These are phyloP conservation scores for Solanum dulcamara DNA, from an alignment of 257 asterid genomes.

Conservation along the genomic window DNA sequence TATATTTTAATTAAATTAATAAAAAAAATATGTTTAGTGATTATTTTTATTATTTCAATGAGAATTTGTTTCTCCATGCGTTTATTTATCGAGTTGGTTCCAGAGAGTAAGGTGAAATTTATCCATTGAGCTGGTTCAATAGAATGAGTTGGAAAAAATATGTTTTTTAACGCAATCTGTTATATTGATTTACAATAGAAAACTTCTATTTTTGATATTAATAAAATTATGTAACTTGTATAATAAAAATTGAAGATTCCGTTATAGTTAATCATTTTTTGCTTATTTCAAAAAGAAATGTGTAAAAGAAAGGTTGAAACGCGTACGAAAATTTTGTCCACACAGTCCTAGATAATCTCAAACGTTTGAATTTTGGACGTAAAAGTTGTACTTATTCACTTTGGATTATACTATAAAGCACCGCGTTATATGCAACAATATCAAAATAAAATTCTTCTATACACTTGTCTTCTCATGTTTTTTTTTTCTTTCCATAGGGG, in stretches of 20 bases:
- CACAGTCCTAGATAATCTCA: conserved; percentile 57
- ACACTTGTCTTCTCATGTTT: conserved; percentile 35
- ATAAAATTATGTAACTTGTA: not conserved
- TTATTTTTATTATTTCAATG: too few relatives aligned
- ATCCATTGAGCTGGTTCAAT: too few relatives aligned
- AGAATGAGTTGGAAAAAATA: too few relatives aligned
- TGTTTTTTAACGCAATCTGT: too few relatives aligned
- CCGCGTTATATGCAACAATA: conserved; percentile 48
- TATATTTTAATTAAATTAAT: too few relatives aligned
- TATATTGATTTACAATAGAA: too few relatives aligned
- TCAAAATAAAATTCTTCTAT: conserved; percentile 4
- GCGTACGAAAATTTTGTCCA: conserved; percentile 29
- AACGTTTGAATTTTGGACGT: conserved; percentile 18
- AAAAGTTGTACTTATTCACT: not conserved
- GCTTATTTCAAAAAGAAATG: not conserved
- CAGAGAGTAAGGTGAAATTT: too few relatives aligned
- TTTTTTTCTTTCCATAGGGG: conserved; percentile 49
- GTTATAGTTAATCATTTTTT: not conserved
- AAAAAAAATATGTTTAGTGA: too few relatives aligned
- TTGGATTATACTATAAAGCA: conserved; percentile 21
- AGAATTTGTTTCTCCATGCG: too few relatives aligned
- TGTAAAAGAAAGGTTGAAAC: not conserved
- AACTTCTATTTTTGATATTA: too few relatives aligned
- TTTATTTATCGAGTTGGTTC: too few relatives aligned
- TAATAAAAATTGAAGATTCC: not conserved